Conservation (phyloP, 257 asterid species). For the Gentiana straminea region DNA sequence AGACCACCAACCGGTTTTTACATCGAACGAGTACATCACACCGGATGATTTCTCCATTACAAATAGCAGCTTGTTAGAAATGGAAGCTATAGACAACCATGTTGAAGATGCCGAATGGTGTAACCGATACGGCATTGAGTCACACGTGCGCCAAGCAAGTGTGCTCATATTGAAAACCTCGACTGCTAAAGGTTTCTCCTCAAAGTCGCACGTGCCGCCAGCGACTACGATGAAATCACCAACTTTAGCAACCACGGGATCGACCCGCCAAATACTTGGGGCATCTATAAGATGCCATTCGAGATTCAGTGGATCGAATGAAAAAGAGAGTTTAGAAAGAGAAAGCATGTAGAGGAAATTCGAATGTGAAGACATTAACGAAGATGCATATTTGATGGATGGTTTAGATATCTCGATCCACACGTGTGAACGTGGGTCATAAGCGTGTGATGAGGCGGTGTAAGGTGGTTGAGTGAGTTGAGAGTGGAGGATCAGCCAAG, state of each 20-base stretch:
- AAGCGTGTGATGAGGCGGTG: conserved; percentile 29
- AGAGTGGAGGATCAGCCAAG: conserved; percentile 9
- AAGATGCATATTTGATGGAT: conserved; percentile 17
- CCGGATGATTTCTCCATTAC: conserved; percentile 50
- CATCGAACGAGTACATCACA: conserved; percentile 38
- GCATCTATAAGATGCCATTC: conserved; percentile 42
- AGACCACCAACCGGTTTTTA: conserved; percentile 41
- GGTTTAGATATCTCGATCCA: conserved; percentile 15
- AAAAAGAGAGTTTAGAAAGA: background rate
- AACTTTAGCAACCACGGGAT: background rate
- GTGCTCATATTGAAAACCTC: conserved; percentile 36
- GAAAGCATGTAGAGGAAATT: too few relatives aligned
- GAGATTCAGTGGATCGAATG: conserved; percentile 42
- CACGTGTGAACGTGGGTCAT: conserved; percentile 56
- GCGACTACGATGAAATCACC: too few relatives aligned
- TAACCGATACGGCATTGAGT: conserved; percentile 41
- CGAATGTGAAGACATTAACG: conserved; percentile 21
- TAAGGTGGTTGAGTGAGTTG: conserved; percentile 35
- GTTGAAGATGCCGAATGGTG: conserved; percentile 39
- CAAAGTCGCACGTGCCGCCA: conserved; percentile 34
- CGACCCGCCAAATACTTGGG: conserved; percentile 56
- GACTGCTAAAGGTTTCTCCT: conserved; percentile 61
- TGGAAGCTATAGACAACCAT: conserved; percentile 44
- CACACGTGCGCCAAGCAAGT: conserved; percentile 31
- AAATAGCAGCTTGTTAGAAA: conserved; percentile 25